Conservation (phyloP, 306 rosid genomes). For the Vigna reflexopilosa region DNA sequence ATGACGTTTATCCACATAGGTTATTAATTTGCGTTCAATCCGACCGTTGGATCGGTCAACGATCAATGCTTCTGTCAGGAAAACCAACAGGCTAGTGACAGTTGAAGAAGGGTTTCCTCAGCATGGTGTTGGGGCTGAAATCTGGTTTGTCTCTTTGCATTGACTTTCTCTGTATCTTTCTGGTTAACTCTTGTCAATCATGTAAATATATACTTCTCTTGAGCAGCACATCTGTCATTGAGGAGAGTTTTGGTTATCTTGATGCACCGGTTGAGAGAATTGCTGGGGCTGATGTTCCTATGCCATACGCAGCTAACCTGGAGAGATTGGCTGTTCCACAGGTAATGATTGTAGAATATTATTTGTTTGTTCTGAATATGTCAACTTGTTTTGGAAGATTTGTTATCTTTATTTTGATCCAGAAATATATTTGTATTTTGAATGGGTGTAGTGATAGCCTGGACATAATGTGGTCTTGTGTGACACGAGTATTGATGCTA, state of each 20-base stretch:
- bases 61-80: slow-evolving; percentile 91
- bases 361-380: slow-evolving; percentile 1
- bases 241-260: slow-evolving; percentile 96
- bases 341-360: slow-evolving; percentile 53
- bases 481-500: background rate
- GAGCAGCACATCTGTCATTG: slow-evolving; percentile 85
- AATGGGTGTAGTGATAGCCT: slow-evolving; percentile 1
- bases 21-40: slow-evolving; percentile 90
- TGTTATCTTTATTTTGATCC: slow-evolving; percentile 9
- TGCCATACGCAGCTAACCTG: slow-evolving; percentile 98
- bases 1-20: slow-evolving; percentile 52
- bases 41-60: slow-evolving; percentile 94
- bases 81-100: slow-evolving; percentile 91
- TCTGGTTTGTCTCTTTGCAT: slow-evolving; percentile 68
- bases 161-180: slow-evolving; percentile 13
- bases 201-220: slow-evolving; percentile 41
- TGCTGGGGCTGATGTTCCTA: slow-evolving; percentile 98
- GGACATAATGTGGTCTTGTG: slow-evolving; percentile 15
- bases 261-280: slow-evolving; percentile 98
- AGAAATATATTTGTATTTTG: slow-evolving; percentile 17
- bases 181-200: slow-evolving; percentile 28
- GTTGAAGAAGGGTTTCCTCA: slow-evolving; percentile 99
- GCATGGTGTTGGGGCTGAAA: slow-evolving; percentile 99
- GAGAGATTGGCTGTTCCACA: slow-evolving; percentile 99
- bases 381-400: background rate